Evolutionary conservation across 2,329 filamentous ascomycete genomes (phyloP), one percentile per base, ranked within the genome.

Genomic region (Chaetomium sp.): DNA sequence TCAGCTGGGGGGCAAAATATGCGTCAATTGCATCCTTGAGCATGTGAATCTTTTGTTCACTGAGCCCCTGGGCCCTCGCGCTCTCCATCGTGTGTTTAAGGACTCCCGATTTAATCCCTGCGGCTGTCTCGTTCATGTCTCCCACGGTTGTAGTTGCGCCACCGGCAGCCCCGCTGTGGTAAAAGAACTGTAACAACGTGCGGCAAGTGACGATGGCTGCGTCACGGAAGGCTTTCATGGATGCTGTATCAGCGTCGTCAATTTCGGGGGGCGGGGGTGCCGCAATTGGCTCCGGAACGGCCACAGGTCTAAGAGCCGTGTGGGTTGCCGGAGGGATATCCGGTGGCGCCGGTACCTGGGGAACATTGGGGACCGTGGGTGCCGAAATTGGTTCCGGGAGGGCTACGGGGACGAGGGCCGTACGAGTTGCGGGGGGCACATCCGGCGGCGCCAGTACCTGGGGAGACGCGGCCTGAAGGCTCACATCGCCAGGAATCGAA

Each of bases 31-130:
- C 25, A 7, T 53, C n/a, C 27, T 33, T 35, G 27, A 64, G 8
- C 3, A 35, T 33, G 4, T 62, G 38, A 12, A 64, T 6, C 4
- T 21, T 7, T 12, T 57, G 6, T 4, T 16, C 25, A 19, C 16
- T n/a, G 19, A 57, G n/a, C 1, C 62, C 62, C 19, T 23, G 10
- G 4, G 12, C n/a, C 27, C 2, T 60, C 0, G 62, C 65, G 9
- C 38, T 25, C 10, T 60, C 13, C 7, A 57, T 12, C 4, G 57
- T 27, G 59, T 64, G 45, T 10, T 55, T n/a, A 13, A 64, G 16
- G 3, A 67, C 35, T 6, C 62, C 65, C 27, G 42, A 4, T 21
- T 19, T 56, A 13, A 67, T 35, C 7, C 58, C 65, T 5, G 29
- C 31, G 19, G 51, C 65, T 5, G 31, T 60, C 12, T 64, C 9